Conservation (phyloP, 352 stramenopile species). For the Peronospora farinosa region DNA sequence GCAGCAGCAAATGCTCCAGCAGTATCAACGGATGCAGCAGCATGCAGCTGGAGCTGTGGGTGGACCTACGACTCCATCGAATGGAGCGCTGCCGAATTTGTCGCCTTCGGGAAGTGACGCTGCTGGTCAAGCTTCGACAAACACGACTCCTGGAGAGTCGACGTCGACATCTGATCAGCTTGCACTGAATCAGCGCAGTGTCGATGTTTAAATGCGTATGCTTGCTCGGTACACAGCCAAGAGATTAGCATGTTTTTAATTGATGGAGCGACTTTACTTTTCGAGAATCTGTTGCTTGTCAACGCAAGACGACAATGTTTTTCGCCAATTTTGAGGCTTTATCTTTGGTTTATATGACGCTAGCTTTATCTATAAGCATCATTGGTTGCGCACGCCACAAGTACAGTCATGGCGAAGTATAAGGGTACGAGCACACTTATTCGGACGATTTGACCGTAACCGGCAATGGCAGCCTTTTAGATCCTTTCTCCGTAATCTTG, state of each 20-base stretch:
- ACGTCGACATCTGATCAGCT: constrained; percentile 51
- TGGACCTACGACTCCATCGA: constrained; percentile 14
- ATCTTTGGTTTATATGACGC: constrained; percentile 22
- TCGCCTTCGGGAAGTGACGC: constrained; percentile 44
- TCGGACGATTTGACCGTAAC: constrained; percentile 42
- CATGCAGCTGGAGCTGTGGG: constrained; percentile 7
- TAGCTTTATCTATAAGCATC: constrained; percentile 7
- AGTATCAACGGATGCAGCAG: constrained; percentile 75
- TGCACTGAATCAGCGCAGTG: constrained; percentile 65
- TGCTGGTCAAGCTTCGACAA: constrained; percentile 22
- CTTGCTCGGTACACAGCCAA: constrained; percentile 10
- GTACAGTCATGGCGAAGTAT: constrained; percentile 10
- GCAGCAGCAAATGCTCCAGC: constrained; percentile 85
- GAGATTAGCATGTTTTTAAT: constrained; percentile 24
- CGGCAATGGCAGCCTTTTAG: constrained; percentile 37
- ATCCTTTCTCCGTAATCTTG: constrained; percentile 59
- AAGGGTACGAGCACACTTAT: constrained; percentile 21
- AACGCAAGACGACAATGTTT: neutral
- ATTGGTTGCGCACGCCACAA: constrained; percentile 7
- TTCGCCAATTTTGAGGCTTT: neutral
- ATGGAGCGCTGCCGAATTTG: constrained; percentile 31
- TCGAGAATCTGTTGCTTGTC: neutral
- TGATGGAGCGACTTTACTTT: constrained; percentile 23
- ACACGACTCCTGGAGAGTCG: constrained; percentile 16
- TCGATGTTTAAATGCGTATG: constrained; percentile 50